Evolutionary conservation across 495 filamentous ascomycete genomes (phyloP), one percentile per base, ranked within the genome.

Genomic region (Aspergillus cavernicola): DNA sequence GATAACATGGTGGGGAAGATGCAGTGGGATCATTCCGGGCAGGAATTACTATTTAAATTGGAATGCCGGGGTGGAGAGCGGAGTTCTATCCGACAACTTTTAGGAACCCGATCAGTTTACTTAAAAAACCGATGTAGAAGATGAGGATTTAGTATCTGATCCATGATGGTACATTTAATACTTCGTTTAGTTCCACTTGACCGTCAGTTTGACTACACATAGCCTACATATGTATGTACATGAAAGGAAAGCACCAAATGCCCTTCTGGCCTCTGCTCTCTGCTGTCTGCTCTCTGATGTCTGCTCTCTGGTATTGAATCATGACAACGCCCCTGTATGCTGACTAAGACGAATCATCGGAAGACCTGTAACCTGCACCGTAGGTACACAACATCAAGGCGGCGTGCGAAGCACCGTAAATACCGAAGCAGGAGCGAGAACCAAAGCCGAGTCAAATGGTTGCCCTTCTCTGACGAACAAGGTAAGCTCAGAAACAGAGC

Each of bases 401-500:
- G 18, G 37, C 13, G 23, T 19, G 40, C 28, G 13, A 32, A 51
- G 4, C 36, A 29, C 23, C 39, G 22, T 6, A 51, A 3, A 32
- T 8, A 15, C 6, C 20, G 24, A 39, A 46, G 43, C 18, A 50
- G 24, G 24, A 28, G 24, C 24, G 4, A 44, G 12, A 36, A 42
- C 15, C 37, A 38, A 29, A 29, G 16, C 22, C 19, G 19, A 51
- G 33, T 44, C 29, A 39, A 22, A 40, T 37, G 46, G 39, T 38
- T 47, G 33, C 47, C 39, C 39, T 44, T 45, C 31, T 44, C 53
- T 35, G 50, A 50, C 51, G 45, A 58, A 57, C 60, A 66, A 62
- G 49, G 59, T 58, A 40, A 67, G 67, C 67, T 61, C 63, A 59
- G 26, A n/a, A 56, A 61, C 53, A 63, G 50, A 53, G 55, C 50